Base-by-base conservation (phyloP, 805 yeast species). In the Kazachstania kunashirensis region DNA sequence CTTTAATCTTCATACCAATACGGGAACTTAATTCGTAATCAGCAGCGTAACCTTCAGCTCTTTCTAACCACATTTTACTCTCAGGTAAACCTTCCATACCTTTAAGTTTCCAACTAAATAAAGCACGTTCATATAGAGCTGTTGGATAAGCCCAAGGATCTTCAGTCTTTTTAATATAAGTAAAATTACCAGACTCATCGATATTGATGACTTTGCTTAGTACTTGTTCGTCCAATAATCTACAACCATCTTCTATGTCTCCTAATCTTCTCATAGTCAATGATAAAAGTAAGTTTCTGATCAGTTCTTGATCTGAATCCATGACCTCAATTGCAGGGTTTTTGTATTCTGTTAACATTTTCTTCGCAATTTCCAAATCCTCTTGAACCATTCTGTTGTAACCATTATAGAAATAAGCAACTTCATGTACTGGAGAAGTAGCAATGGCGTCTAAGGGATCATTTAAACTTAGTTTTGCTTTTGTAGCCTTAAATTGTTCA, bases 21-120 rank as follows among this genome's bases (percentile, higher is more conserved):
- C 96, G 69, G 12, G 95, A 82, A 60, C 95, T 85, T 52, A 88
- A 68, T 56, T 89, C 96, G 58, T 85, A 89, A 59, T 89, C 96
- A 18, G 80, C 95, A 14, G 86, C 76, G 54, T 81, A 86, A 27
- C 63, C 62, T 42, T 77, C 78, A 0, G 94, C 85, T 45, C 75
- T 71, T 32, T 67, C 70, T 41, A 88, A 63, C 89, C 94, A 88
- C 13, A 67, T 67, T 51, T 66, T 65, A 13, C 75, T 61, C 48
- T 71, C 69, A 32, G 62, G 61, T 21, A 73, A 54, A 1, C 77
- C 76, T 3, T 61, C 60, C 40, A 67, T 53, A 5, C 81, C 81
- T 3, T 64, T 47, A 34, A 66, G 45, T 44, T 71, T 67, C 96
- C 96, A 89, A 33, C 75, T 74, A 52, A 83, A 82, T 48, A 85